Percentiles rank a stretch among this genome's conserved stretches.
Evolutionary conservation across 768 basidiomycete genomes (phyloP).

Genomic region (Mycena rosella): DNA sequence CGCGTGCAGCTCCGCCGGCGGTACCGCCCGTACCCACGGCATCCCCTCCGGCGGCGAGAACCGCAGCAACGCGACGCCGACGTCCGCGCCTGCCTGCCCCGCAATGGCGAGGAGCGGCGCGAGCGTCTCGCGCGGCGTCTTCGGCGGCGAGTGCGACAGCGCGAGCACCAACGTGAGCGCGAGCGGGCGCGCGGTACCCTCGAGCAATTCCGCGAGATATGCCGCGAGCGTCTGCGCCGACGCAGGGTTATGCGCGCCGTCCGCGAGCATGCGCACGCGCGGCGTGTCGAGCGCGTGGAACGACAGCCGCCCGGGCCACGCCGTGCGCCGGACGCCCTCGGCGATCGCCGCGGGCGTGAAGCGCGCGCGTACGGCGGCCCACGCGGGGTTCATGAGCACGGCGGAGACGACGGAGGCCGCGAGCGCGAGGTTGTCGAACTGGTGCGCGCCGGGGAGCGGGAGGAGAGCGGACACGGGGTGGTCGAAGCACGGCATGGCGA

Average conservation of each 20-base stretch:
- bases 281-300: conserved; percentile 61
- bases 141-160: conserved; percentile 90
- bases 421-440: conserved; percentile 85
- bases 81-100: conserved; percentile 49
- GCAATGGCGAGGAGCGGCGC: conserved; percentile 68
- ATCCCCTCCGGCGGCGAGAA: conserved; percentile 90
- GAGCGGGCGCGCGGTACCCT: conserved; percentile 32
- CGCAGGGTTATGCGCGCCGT: conserved; percentile 94
- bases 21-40: conserved; percentile 90
- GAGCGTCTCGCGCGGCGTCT: conserved; percentile 80
- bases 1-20: conserved; percentile 61
- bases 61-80: conserved; percentile 64
- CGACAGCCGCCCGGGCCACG: conserved; percentile 89
- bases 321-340: conserved; percentile 67
- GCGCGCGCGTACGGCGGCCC: conserved; percentile 41
- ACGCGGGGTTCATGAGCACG: conserved; percentile 59
- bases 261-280: conserved; percentile 70
- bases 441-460: conserved; percentile 85
- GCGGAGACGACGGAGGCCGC: conserved; percentile 73
- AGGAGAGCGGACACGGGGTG: conserved; percentile 63
- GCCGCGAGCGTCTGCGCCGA: conserved; percentile 75
- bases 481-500: conserved; percentile 58
- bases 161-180: conserved; percentile 81
- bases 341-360: conserved; percentile 66
- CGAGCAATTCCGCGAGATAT: conserved; percentile 64